phyloP scores from a whole-genome alignment of 352 stramenopile genomes.

The Phytophthora sansomeana region DNA sequence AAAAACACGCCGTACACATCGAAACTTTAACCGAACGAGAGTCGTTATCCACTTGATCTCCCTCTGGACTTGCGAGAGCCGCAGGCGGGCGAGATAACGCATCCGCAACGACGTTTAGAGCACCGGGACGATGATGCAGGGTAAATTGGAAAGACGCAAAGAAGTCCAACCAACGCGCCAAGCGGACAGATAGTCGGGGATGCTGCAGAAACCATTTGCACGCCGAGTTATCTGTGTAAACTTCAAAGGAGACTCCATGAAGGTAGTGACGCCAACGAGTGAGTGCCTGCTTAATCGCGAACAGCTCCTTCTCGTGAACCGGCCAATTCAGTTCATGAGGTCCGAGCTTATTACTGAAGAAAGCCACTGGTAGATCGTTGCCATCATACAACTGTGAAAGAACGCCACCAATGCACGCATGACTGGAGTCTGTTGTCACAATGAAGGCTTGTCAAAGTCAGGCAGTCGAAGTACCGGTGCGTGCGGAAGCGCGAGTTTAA shows the following conservation, averaged over 20 bases:
- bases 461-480: not conserved
- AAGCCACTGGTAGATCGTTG: not conserved
- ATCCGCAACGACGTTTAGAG: conserved; percentile 6
- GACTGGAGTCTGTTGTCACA: not conserved
- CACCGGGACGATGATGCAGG: conserved; percentile 5
- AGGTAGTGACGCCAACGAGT: not conserved
- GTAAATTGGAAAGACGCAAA: conserved; percentile 13
- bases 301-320: not conserved
- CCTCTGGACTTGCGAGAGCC: too few relatives aligned
- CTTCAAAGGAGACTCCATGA: not conserved
- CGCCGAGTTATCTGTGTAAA: conserved; percentile 2
- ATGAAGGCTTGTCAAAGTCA: not conserved
- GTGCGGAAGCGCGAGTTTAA: not conserved
- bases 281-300: not conserved
- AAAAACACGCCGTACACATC: too few relatives aligned
- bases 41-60: too few relatives aligned
- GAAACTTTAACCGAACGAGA: too few relatives aligned
- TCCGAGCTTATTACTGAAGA: not conserved
- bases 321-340: not conserved
- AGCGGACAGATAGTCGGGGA: conserved; percentile 6
- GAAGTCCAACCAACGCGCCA: conserved; percentile 9
- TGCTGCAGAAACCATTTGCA: conserved; percentile 20
- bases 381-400: not conserved
- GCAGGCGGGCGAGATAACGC: conserved; percentile 1
- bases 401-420: not conserved